Conservation (phyloP, 192 early-diverging fungal species). For the Entophlyctis helioformis region DNA sequence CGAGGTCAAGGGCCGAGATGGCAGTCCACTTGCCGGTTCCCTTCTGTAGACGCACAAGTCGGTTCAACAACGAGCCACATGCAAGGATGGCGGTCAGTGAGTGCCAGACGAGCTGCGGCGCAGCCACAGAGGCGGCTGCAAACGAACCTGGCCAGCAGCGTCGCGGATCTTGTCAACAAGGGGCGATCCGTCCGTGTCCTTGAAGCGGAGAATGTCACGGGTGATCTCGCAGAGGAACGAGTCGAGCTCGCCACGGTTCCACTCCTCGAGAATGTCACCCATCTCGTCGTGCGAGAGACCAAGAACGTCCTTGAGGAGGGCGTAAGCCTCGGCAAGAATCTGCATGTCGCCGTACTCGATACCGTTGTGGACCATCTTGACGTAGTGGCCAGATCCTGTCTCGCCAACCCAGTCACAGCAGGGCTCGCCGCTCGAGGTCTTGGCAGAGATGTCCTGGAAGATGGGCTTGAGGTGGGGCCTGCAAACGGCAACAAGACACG, state of each 20-base stretch:
- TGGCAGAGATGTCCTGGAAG: conserved; percentile 91
- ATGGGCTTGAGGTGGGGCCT: conserved; percentile 85
- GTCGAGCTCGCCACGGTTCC: conserved; percentile 97
- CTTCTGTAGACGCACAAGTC: conserved; percentile 37
- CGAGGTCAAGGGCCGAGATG: conserved; percentile 86
- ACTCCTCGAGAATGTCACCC: conserved; percentile 75
- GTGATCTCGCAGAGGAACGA: conserved; percentile 97
- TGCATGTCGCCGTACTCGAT: conserved; percentile 99
- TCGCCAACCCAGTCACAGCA: conserved; percentile 99
- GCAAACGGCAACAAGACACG: neutral
- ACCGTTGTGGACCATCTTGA: conserved; percentile 99
- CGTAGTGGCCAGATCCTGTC: conserved; percentile 93
- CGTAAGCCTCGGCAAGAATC: conserved; percentile 93
- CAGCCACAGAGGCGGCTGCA: neutral
- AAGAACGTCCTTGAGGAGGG: conserved; percentile 80
- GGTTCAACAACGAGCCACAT: conserved; percentile 43
- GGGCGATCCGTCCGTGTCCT: conserved; percentile 76
- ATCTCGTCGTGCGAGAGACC: conserved; percentile 76
- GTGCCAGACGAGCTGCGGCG: neutral
- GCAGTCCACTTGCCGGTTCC: conserved; percentile 98
- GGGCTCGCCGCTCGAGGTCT: conserved; percentile 71
- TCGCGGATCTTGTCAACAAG: conserved; percentile 93
- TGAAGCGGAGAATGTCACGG: conserved; percentile 82
- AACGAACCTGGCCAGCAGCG: conserved; percentile 70
- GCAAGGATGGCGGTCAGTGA: neutral